Evolutionary conservation across 164 flowering plant species (phyloP).

Genomic region (Magnolia officinalis): DNA sequence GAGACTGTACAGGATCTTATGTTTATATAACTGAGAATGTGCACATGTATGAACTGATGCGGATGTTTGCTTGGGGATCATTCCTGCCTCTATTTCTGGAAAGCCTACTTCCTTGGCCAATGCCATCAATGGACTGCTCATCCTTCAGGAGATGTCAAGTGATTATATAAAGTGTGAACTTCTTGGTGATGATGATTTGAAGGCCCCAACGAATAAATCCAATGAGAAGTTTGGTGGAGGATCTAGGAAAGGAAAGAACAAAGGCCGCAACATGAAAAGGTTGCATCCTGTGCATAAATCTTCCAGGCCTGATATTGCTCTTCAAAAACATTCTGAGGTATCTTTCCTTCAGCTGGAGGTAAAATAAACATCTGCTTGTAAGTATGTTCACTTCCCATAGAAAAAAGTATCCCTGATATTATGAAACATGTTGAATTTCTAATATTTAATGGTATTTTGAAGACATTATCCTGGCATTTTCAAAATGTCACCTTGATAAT

Average conservation of each 20-base stretch:
- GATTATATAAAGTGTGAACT: constrained; percentile 78
- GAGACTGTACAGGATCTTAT: no score
- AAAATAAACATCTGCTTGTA: constrained; percentile 42
- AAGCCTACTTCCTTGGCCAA: constrained; percentile 25
- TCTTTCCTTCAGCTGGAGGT: background rate
- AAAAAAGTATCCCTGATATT: background rate
- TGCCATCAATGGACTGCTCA: constrained; percentile 37
- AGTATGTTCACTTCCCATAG: constrained; percentile 26
- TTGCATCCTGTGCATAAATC: constrained; percentile 24
- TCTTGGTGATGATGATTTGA: constrained; percentile 43
- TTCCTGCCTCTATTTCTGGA: constrained; percentile 14
- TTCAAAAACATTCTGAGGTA: constrained; percentile 46
- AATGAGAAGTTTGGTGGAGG: constrained; percentile 38
- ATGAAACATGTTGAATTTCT: background rate
- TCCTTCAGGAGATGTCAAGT: constrained; percentile 66
- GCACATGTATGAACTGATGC: no score
- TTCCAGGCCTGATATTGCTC: constrained; percentile 17
- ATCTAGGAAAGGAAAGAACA: constrained; percentile 28
- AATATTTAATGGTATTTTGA: background rate
- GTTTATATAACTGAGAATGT: no score
- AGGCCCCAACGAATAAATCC: constrained; percentile 30
- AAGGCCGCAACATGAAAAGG: constrained; percentile 43
- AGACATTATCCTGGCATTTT: background rate
- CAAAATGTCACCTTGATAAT: background rate
- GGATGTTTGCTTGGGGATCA: no score